phyloP scores from a whole-genome alignment of 495 filamentous ascomycete genomes.

The Paragyromitra xinjiangensis region DNA sequence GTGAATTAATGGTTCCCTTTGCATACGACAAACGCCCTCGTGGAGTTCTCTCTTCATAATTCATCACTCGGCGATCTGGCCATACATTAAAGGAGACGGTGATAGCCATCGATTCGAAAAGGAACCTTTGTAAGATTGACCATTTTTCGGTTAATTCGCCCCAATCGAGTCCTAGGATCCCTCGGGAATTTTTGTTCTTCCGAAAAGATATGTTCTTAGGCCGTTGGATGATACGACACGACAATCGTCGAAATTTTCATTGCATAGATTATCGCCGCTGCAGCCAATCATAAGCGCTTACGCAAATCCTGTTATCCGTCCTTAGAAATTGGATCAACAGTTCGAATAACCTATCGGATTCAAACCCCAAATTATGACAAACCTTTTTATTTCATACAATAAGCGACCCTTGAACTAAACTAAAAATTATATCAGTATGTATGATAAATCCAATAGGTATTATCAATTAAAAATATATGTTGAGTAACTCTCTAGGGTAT shows the following conservation, averaged over 20 bases:
- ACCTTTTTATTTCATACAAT: slow-evolving; percentile 2
- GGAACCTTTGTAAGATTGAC: not conserved
- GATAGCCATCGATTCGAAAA: not conserved
- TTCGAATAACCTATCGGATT: slow-evolving; percentile 20
- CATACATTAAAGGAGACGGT: not conserved
- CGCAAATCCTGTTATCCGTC: slow-evolving; percentile 14
- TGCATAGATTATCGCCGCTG: not conserved
- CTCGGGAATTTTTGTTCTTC: slow-evolving; percentile 9
- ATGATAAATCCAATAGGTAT: not conserved
- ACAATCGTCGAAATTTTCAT: slow-evolving; percentile 5
- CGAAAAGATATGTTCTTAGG: slow-evolving; percentile 25
- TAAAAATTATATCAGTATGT: not conserved
- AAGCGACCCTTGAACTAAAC: not conserved
- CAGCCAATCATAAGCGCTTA: slow-evolving; percentile 20
- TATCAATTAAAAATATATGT: not conserved
- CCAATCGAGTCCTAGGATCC: not conserved
- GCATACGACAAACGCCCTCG: not conserved
- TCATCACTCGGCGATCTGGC: slow-evolving; percentile 27
- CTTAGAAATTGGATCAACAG: slow-evolving; percentile 1
- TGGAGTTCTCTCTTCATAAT: slow-evolving; percentile 13
- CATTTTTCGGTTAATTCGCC: not conserved
- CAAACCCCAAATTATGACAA: slow-evolving; percentile 6
- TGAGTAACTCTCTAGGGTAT: not conserved
- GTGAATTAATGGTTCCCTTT: not conserved
- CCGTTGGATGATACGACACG: slow-evolving; percentile 2